Evolutionary conservation across 2,329 filamentous ascomycete genomes (phyloP), one percentile per base, ranked within the genome.

Genomic region (Curvularia eragrostidis): DNA sequence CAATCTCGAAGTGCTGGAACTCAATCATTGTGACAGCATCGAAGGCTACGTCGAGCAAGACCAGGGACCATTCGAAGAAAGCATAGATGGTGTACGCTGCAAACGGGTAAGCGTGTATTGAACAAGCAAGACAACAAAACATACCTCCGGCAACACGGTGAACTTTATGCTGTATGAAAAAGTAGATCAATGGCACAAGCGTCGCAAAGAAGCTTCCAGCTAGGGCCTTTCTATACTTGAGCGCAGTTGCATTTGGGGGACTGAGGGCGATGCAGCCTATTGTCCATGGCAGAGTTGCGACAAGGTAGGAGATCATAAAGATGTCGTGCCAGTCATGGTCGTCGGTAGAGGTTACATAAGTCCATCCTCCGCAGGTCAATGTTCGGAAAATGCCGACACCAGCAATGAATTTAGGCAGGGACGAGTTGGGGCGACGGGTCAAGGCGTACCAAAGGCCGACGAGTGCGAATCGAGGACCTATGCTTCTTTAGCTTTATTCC

Each of bases 291-390:
- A 99, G 83, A 2, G 95, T 98, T 32, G 92, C 90, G 44, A 99
- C 89, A 54, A 99, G 83, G 78, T 99, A 99, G 13, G 93, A 96
- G 68, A 99, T 97, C 95, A 99, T 99, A 77, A 99, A 94, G 62
- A 98, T 94, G 73, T 99, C 95, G 77, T 99, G 95, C 93, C 93
- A 98, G 78, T 96, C 88, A 78, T 99, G 95, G 76, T 98, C 92
- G 75, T 99, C 95, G 42, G 95, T 99, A 61, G 95, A 98, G 24
- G 95, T 99, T 61, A 99, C 88, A 78, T 98, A 99, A 52, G 95
- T 97, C 94, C 95, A 99, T 58, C 95, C 95, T 68, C 94, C 95
- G 73, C 95, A 99, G 3, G 93, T 97, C 57, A 98, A 80, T 9
- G 94, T 97, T 69, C 95, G 88, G 72, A 98, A 89, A 51, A 97